Percentiles rank a stretch among this genome's conserved stretches.
Conservation (phyloP, 768 basidiomycete species). For the Crassisporium funariophilum region DNA sequence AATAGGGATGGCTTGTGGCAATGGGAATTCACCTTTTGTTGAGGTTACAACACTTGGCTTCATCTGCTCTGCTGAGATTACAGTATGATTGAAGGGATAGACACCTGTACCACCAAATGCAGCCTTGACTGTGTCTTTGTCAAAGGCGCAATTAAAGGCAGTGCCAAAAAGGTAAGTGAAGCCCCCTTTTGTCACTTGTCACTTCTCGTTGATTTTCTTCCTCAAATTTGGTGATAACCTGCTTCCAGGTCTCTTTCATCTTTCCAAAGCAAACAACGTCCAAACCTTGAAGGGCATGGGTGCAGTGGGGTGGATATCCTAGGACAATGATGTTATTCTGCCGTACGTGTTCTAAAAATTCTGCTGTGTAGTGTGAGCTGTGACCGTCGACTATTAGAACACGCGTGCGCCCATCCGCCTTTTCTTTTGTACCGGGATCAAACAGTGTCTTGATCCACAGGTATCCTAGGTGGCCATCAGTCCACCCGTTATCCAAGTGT, state of each 20-base stretch:
- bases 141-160: constrained; percentile 30
- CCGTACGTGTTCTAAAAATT: constrained; percentile 33
- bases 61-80: constrained; percentile 29
- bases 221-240: constrained; percentile 28
- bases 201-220: constrained; percentile 4
- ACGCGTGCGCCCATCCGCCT: background rate
- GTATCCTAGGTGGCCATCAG: constrained; percentile 20
- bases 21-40: constrained; percentile 22
- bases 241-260: constrained; percentile 33
- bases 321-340: constrained; percentile 39
- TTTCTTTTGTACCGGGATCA: constrained; percentile 16
- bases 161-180: constrained; percentile 27
- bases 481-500: constrained; percentile 30
- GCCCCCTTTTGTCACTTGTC: constrained; percentile 23
- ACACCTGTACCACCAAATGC: constrained; percentile 34
- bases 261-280: constrained; percentile 42
- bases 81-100: constrained; percentile 28
- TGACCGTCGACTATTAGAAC: constrained; percentile 36
- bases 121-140: constrained; percentile 21
- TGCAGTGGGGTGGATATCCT: constrained; percentile 41
- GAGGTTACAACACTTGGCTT: constrained; percentile 28
- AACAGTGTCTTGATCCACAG: constrained; percentile 27
- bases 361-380: constrained; percentile 36
- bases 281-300: constrained; percentile 41
- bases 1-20: constrained; percentile 27